Evolutionary conservation across 2,329 filamentous ascomycete genomes (phyloP).

Genomic region (Diatrype stigma): DNA sequence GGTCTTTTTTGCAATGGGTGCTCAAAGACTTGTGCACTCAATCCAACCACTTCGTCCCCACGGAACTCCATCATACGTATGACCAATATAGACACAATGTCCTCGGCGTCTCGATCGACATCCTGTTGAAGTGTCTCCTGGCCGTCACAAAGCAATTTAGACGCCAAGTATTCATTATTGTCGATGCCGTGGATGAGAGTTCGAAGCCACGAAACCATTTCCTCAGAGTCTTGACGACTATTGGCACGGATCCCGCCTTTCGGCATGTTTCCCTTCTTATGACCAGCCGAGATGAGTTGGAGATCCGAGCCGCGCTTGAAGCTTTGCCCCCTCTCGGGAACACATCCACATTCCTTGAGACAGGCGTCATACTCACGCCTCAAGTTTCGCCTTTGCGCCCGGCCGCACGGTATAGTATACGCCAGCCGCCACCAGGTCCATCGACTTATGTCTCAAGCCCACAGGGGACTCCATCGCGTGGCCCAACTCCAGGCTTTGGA

Average conservation of each 20-base stretch:
- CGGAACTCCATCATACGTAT: constrained; percentile 10
- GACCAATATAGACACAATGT: neutral
- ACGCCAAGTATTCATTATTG: constrained; percentile 18
- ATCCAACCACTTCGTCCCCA: constrained; percentile 10
- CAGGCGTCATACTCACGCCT: neutral
- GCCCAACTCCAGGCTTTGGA: too few species aligned
- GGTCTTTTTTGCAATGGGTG: constrained; percentile 21
- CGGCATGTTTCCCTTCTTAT: constrained; percentile 21
- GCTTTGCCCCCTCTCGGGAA: neutral
- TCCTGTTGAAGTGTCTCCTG: constrained; percentile 16
- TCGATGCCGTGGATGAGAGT: constrained; percentile 30
- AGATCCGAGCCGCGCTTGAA: constrained; percentile 18
- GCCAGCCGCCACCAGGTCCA: neutral
- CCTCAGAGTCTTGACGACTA: constrained; percentile 14
- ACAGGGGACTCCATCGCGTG: neutral
- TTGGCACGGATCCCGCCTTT: constrained; percentile 19
- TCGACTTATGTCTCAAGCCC: neutral
- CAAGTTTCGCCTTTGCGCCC: neutral
- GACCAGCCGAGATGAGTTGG: constrained; percentile 25
- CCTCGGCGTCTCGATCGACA: constrained; percentile 7
- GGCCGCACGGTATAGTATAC: neutral
- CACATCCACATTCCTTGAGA: neutral
- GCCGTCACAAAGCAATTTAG: constrained; percentile 14
- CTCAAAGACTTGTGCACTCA: constrained; percentile 21
- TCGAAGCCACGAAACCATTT: constrained; percentile 13